phyloP scores from a whole-genome alignment of 163 green algal genomes.

The Chlorella variabilis region DNA sequence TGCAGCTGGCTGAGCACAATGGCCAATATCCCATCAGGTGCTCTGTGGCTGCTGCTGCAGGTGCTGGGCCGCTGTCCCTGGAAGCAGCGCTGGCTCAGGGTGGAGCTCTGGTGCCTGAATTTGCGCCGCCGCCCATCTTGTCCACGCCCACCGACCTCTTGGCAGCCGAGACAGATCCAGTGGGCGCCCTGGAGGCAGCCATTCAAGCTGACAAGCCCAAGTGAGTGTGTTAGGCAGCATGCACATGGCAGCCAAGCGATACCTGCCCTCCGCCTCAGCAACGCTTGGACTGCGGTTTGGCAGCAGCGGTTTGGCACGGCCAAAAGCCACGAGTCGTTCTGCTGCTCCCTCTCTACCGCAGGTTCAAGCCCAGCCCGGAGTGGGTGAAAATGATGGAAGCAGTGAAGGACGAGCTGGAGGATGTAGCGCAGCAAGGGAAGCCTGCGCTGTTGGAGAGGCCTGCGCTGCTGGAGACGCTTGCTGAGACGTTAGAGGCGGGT shows the following conservation, averaged over 20 bases:
- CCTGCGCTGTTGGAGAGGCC: conserved; percentile 8
- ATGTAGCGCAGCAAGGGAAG: background rate
- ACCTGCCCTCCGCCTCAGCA: too few relatives aligned
- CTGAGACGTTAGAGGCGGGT: too few relatives aligned
- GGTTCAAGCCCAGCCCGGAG: conserved; percentile 21
- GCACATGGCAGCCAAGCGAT: too few relatives aligned
- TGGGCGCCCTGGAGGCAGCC: conserved; percentile 31
- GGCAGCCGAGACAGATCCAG: conserved; percentile 21
- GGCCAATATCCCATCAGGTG: too few relatives aligned
- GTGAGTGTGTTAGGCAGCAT: conserved; percentile 17
- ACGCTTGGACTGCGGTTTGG: too few relatives aligned
- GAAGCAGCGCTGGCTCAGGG: conserved; percentile 15
- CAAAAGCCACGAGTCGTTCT: too few relatives aligned
- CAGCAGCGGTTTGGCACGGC: too few relatives aligned
- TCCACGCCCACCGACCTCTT: background rate
- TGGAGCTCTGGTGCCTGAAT: background rate
- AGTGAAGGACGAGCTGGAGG: conserved; percentile 19
- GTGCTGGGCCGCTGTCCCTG: conserved; percentile 7
- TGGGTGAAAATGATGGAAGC: conserved; percentile 38
- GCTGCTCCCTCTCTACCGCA: too few relatives aligned
- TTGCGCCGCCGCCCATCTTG: conserved; percentile 4
- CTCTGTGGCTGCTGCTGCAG: conserved; percentile 15
- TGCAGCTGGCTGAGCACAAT: too few relatives aligned
- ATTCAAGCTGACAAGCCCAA: conserved; percentile 44
- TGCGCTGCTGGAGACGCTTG: too few relatives aligned